Evolutionary conservation across 352 stramenopile genomes (phyloP).

Genomic region (Globisporangium paddicum): DNA sequence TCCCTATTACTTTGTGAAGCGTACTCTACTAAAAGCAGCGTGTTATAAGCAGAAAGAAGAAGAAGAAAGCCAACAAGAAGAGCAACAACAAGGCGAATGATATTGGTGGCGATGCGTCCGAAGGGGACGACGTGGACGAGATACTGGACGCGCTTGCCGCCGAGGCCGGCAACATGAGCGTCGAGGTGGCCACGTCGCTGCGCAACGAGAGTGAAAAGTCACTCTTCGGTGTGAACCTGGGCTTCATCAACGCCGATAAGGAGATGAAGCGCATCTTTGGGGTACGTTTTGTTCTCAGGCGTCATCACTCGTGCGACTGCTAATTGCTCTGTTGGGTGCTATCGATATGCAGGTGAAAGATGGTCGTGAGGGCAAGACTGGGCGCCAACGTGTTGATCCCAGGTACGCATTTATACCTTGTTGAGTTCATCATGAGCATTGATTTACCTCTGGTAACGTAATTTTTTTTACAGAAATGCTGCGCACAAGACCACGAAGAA

Average conservation of each 20-base stretch:
- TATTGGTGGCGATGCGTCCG: constrained; percentile 19
- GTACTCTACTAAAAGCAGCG: too few species aligned
- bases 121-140: constrained; percentile 53
- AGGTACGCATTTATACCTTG: constrained; percentile 22
- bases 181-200: constrained; percentile 27
- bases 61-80: constrained; percentile 43
- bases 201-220: constrained; percentile 44
- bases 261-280: constrained; percentile 89
- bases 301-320: background rate
- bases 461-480: constrained; percentile 52
- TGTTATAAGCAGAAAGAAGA: constrained; percentile 14
- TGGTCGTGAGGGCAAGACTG: constrained; percentile 31
- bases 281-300: too few species aligned
- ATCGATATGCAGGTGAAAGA: constrained; percentile 50
- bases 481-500: constrained; percentile 64
- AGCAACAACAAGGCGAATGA: constrained; percentile 11
- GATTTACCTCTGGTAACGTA: background rate
- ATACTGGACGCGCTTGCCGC: constrained; percentile 58
- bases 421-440: background rate
- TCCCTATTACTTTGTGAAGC: too few species aligned
- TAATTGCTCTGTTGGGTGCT: too few species aligned
- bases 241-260: constrained; percentile 80
- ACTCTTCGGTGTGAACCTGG: constrained; percentile 62
- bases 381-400: constrained; percentile 49
- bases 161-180: constrained; percentile 32